phyloP scores from a whole-genome alignment of 495 filamentous ascomycete species.

The Penicillium taxi region DNA sequence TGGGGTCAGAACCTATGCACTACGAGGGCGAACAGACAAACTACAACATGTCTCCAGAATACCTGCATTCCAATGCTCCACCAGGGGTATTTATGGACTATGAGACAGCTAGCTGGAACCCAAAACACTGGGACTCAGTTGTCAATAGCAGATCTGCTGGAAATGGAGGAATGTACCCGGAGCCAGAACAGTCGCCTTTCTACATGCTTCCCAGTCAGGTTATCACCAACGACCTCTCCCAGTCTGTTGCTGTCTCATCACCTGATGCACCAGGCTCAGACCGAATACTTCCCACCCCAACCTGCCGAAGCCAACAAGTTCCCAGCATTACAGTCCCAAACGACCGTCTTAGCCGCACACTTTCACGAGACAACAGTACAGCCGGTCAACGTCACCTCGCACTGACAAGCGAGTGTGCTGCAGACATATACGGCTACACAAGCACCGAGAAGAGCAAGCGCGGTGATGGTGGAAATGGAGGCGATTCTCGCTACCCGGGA shows the following conservation, averaged over 20 bases:
- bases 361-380: slow-evolving; percentile 16
- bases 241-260: slow-evolving; percentile 13
- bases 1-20: slow-evolving; percentile 17
- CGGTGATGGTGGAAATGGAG: slow-evolving; percentile 1
- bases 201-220: slow-evolving; percentile 25
- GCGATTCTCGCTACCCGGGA: slow-evolving; percentile 7
- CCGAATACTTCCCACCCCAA: slow-evolving; percentile 33
- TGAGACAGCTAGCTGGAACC: slow-evolving; percentile 17
- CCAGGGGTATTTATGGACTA: slow-evolving; percentile 23
- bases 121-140: slow-evolving; percentile 20
- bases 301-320: slow-evolving; percentile 15
- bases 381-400: slow-evolving; percentile 16
- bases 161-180: slow-evolving; percentile 23
- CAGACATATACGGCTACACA: slow-evolving; percentile 31
- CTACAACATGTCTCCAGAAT: slow-evolving; percentile 24
- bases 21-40: slow-evolving; percentile 27
- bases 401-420: slow-evolving; percentile 14
- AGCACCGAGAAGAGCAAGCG: slow-evolving; percentile 23
- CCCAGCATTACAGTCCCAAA: slow-evolving; percentile 8
- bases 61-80: slow-evolving; percentile 23
- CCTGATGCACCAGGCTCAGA: slow-evolving; percentile 20
- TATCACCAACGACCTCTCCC: slow-evolving; percentile 12
- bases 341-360: slow-evolving; percentile 9
- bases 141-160: slow-evolving; percentile 14
- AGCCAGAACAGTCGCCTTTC: slow-evolving; percentile 22